Base-by-base conservation (phyloP, 2,329 filamentous ascomycete genomes). In the Fusarium secorum region DNA sequence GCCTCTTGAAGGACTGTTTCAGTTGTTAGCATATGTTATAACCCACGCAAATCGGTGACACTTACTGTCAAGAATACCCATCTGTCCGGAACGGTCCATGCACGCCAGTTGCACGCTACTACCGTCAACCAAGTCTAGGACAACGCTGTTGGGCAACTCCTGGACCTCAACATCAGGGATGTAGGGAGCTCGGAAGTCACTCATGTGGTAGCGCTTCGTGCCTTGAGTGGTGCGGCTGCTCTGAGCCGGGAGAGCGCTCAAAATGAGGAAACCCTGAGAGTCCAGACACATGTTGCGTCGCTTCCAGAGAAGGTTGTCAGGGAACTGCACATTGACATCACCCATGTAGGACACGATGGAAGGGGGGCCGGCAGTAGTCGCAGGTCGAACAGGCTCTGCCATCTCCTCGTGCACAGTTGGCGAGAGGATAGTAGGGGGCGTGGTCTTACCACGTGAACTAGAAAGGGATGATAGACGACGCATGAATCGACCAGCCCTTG, bases 261-360 rank as follows among this genome's bases (percentile, higher is more conserved):
- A 87, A 63, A 97, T 90, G 41, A 99, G 84, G 80, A 92, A 94
- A 22, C 95, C 96, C 66, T 92, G 87, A 13, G 90, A 89, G 79
- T 98, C 95, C 61, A 99, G 89, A 71, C 91, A 91, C 81, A 98
- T 90, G 76, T 91, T 94, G 66, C 96, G 90, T 59, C 95, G 92
- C 84, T 98, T 99, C 96, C 96, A 99, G 17, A 99, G 86, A 49
- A 99, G 86, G 59, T 94, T 97, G 78, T 98, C 95, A 0, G 96
- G 96, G 79, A 99, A 98, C 79, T 99, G 96, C 15, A 98, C 93
- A 76, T 99, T 98, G 70, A 99, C 91, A 76, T 98, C 93, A 52
- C 95, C 94, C 80, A 97, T 87, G 68, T 91, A 90, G 7, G 93
- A 85, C 30, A 91, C 85, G 56, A 90, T 83, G 51, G 80, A 81